phyloP scores from a whole-genome alignment of 768 basidiomycete genomes.

The Tylopilus balloui region DNA sequence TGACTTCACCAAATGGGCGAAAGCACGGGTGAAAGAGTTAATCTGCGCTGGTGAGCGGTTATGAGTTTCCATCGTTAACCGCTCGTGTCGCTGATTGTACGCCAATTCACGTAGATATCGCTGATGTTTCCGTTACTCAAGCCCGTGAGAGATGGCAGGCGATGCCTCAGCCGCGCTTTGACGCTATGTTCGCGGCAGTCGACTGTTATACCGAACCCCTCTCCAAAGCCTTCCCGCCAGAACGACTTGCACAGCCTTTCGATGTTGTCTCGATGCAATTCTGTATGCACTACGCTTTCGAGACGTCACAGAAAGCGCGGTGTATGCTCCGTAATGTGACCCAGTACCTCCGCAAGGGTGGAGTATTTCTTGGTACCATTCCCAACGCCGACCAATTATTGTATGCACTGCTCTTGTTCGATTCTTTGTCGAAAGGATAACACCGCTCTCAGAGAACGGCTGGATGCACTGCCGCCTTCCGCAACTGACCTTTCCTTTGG shows the following conservation, averaged over 20 bases:
- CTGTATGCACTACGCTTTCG: constrained; percentile 99
- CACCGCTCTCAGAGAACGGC: constrained; percentile 49
- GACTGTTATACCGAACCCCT: constrained; percentile 85
- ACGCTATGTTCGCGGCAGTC: constrained; percentile 76
- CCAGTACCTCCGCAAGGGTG: constrained; percentile 73
- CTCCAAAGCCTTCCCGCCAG: constrained; percentile 60
- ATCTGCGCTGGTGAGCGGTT: constrained; percentile 68
- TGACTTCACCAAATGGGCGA: constrained; percentile 92
- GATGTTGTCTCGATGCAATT: constrained; percentile 99
- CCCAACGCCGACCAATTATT: constrained; percentile 83
- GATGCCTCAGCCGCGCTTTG: constrained; percentile 52
- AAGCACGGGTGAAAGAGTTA: constrained; percentile 75
- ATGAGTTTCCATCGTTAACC: background rate
- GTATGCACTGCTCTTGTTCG: constrained; percentile 44
- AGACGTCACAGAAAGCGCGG: constrained; percentile 78
- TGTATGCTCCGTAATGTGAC: constrained; percentile 93
- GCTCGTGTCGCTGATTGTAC: background rate
- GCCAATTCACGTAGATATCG: constrained; percentile 61
- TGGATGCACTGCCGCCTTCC: constrained; percentile 66
- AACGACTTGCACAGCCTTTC: constrained; percentile 62
- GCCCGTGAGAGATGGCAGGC: constrained; percentile 69
- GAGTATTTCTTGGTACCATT: constrained; percentile 95
- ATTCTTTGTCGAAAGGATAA: constrained; percentile 12
- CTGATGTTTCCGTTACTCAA: constrained; percentile 82
- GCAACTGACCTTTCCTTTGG: constrained; percentile 76